phyloP scores from a whole-genome alignment of 306 rosid species.

The Corylus americana region DNA sequence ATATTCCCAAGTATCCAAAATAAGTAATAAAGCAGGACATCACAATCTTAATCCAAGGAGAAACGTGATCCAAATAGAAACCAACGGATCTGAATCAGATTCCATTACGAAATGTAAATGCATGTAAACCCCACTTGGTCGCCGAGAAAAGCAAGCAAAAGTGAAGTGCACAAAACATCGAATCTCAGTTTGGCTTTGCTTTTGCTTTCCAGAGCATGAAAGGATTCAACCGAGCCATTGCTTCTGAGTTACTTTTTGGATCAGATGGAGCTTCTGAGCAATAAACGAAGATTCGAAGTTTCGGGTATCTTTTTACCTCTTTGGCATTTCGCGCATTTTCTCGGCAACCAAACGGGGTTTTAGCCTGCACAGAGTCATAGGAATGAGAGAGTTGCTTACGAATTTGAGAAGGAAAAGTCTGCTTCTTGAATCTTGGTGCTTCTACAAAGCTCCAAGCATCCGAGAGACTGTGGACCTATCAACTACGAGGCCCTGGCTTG shows the following conservation, averaged over 20 bases:
- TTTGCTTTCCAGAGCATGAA: not conserved
- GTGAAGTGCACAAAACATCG: conserved; percentile 18
- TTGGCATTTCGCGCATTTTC: conserved; percentile 22
- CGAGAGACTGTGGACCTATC: not conserved
- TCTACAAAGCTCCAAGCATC: conserved; percentile 5
- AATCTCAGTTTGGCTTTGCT: conserved; percentile 14
- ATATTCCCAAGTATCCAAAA: conserved; percentile 2
- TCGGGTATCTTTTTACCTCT: conserved; percentile 15
- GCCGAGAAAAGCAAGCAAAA: conserved; percentile 11
- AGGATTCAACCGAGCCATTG: not conserved
- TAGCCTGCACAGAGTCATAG: conserved; percentile 11
- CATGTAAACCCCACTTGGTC: conserved; percentile 8
- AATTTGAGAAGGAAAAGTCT: conserved; percentile 17
- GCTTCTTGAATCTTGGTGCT: conserved; percentile 7
- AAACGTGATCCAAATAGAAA: conserved; percentile 31
- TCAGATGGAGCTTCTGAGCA: conserved; percentile 9
- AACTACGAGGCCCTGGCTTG: too few relatives aligned
- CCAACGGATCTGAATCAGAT: conserved; percentile 14
- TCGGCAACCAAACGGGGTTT: conserved; percentile 25
- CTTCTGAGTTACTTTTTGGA: not conserved
- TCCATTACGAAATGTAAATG: conserved; percentile 7
- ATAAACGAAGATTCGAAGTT: conserved; percentile 17
- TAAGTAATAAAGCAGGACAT: not conserved
- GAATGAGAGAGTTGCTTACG: conserved; percentile 13
- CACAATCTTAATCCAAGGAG: conserved; percentile 18